Base-by-base conservation (phyloP, 2,329 filamentous ascomycete genomes). In the Neopestalotiopsis clavispora region DNA sequence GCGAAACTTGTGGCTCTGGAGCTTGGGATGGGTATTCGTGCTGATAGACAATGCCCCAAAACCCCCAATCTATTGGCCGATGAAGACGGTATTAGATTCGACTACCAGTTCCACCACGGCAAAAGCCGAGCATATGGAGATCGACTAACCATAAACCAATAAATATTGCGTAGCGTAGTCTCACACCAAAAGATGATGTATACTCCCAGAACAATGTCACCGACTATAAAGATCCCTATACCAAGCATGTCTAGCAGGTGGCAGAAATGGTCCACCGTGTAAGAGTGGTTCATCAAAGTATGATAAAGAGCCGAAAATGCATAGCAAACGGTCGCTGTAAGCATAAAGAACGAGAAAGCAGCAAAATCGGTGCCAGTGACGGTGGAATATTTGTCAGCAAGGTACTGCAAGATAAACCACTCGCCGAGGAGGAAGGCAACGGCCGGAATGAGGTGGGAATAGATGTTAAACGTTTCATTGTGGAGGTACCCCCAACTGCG, bases 391-490 rank as follows among this genome's bases (percentile, higher is more conserved):
- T 17, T 34, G 9, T 1, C 6, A 9, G 34, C 6, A 20, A 62
- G 59, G 32, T 62, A 62, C 28, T 40, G 59, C 34, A 62, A 10
- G 17, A 62, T 40, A 20, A 42, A 62, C 59, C 59, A 62, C 34
- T 62, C 59, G n/a, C 34, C 59, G 5, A 62, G 3, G 20, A 62
- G n/a, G 17, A 62, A 62, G 4, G 20, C 13, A 20, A 62, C 17
- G 10, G 14, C 30, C 13, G 59, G 59, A 3, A 62, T 62, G 0
- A 62, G 30, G 9, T 62, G 59, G 14, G 59, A n/a, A 20, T 20
- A 62, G 6, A 62, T 62, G 14, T 62, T 62, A 3, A 62, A 17
- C 30, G 32, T 14, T 32, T 62, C 59, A 6, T 62, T 62, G 32
- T 62, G 59, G 10, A 62, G 5, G 10, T 62, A 40, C 5, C 9